Evolutionary conservation across 208 protist species (phyloP), one percentile per base, ranked within the genome.

Genomic region (Jaenimonas drosophilae): DNA sequence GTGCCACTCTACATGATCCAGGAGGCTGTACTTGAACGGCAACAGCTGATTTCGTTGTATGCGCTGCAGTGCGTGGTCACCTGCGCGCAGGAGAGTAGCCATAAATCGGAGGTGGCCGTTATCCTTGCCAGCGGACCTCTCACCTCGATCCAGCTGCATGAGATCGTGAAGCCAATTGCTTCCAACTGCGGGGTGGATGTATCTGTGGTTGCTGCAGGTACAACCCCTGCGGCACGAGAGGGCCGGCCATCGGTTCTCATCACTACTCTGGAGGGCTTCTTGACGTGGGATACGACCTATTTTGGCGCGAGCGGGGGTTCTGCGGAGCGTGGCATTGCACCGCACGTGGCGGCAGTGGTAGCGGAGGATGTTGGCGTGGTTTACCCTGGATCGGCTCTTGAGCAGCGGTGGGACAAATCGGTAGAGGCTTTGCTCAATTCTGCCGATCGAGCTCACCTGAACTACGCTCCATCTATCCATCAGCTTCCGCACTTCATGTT

Each of bases 31-130:
- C 29, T 29, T 6, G 78, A 88, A 48, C 67, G 73, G 7, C 70
- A 62, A 30, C 27, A 36, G 12, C 54, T 88, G 20, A 45, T 71
- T n/a, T 55, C 49, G 0, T 37, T 82, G 11, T 82, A 82, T 54
- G 47, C 64, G 2, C 28, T 67, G n/a, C 78, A 88, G 39, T 70
- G 63, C 44, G 54, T 80, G 14, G 55, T 88, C 0, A 63, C 49
- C n/a, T n/a, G n/a, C n/a, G n/a, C n/a, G n/a, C n/a, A n/a, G n/a
- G n/a, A n/a, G n/a, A n/a, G n/a, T n/a, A n/a, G n/a, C n/a, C n/a
- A n/a, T n/a, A n/a, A n/a, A n/a, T n/a, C n/a, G n/a, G 52, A 74
- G 49, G 66, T 64, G 44, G 56, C 62, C 14, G 29, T 74, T 3
- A 45, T 76, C 12, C 19, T 78, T 0, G 63, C 64, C 3, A 64